These are phyloP conservation scores for Phytophthora citricola DNA, from an alignment of 352 stramenopile genomes.

Conservation along the genomic window DNA sequence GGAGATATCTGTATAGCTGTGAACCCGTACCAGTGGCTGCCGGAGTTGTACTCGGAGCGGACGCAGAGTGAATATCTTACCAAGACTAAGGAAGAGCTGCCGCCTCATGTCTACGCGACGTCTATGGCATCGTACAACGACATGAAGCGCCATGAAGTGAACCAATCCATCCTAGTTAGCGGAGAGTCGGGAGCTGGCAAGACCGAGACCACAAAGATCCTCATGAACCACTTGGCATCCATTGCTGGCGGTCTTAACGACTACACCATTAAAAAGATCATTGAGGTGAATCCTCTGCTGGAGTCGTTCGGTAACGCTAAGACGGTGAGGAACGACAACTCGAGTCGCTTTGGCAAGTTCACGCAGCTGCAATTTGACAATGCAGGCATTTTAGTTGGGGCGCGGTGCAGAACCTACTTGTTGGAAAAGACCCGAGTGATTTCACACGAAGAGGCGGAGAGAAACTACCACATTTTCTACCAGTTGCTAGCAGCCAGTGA, in stretches of 20 bases:
- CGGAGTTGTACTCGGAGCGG: constrained; percentile 85
- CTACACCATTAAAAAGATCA: constrained; percentile 83
- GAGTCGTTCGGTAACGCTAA: constrained; percentile 92
- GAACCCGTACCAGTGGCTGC: constrained; percentile 95
- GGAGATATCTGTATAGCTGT: constrained; percentile 97
- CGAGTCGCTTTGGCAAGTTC: constrained; percentile 96
- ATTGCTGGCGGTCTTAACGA: constrained; percentile 74
- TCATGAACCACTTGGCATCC: constrained; percentile 89
- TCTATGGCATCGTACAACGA: constrained; percentile 76
- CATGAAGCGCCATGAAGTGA: constrained; percentile 65
- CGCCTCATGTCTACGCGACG: constrained; percentile 75
- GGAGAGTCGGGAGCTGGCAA: constrained; percentile 89
- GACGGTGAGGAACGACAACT: constrained; percentile 98
- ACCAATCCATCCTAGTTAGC: constrained; percentile 90
- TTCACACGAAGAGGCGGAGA: constrained; percentile 67
- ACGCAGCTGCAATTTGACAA: constrained; percentile 95
- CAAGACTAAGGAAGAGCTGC: constrained; percentile 60
- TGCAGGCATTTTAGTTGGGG: constrained; percentile 70
- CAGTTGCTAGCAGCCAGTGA: constrained; percentile 48
- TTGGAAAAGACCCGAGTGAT: constrained; percentile 94
- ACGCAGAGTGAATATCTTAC: constrained; percentile 73
- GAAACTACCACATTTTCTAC: constrained; percentile 90
- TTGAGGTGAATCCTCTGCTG: constrained; percentile 85
- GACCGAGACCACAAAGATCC: constrained; percentile 90
- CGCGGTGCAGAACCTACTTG: constrained; percentile 89